These are phyloP conservation scores for Lycium ferocissimum DNA, from an alignment of 257 asterid species.

Conservation along the genomic window DNA sequence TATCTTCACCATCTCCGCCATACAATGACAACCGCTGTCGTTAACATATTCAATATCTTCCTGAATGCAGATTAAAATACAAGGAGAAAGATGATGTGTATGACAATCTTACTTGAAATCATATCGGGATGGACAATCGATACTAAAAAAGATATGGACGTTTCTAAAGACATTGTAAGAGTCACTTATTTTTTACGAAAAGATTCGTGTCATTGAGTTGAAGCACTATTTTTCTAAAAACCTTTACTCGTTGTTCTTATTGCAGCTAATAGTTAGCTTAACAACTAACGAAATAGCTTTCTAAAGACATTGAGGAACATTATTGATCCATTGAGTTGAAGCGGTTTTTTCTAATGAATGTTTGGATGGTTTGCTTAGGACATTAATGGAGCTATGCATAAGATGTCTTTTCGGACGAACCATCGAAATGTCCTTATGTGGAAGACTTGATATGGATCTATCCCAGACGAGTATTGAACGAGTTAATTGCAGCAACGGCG, in stretches of 20 bases:
- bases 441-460: conserved; percentile 78
- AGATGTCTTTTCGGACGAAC: conserved; percentile 62
- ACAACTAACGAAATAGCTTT: conserved; percentile 52
- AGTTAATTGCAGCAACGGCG: too few species aligned
- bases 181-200: not conserved
- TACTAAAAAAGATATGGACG: conserved; percentile 50
- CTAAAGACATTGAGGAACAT: conserved; percentile 65
- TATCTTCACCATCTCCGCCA: too few species aligned
- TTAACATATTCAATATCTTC: not conserved
- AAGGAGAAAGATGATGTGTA: conserved; percentile 66
- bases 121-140: conserved; percentile 65
- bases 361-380: conserved; percentile 71
- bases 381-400: conserved; percentile 69
- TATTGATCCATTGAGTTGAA: too few species aligned
- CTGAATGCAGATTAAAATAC: conserved; percentile 46
- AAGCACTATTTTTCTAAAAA: not conserved
- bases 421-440: conserved; percentile 65
- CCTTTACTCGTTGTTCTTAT: not conserved
- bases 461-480: too few species aligned
- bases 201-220: not conserved
- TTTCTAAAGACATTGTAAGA: conserved; percentile 74
- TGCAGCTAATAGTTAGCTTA: conserved; percentile 68
- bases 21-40: too few species aligned
- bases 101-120: conserved; percentile 80
- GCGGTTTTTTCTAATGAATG: too few species aligned